Evolutionary conservation across 208 protist species (phyloP), one percentile per base, ranked within the genome.

Genomic region (Wallacemonas rigidus): DNA sequence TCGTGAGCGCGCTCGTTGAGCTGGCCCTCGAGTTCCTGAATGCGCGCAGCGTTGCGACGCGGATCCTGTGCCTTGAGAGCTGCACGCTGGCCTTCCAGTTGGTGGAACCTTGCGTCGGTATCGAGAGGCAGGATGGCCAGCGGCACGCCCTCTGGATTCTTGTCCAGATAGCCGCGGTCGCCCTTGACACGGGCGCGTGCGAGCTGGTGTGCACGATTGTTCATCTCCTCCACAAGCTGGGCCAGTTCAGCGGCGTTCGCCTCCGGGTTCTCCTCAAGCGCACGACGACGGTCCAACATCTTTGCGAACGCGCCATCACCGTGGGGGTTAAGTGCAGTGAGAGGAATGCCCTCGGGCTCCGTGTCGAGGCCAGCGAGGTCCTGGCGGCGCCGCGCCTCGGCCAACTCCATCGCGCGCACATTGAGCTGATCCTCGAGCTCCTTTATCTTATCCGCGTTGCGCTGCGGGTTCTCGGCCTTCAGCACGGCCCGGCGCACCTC

Each of bases 371-470:
- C 76, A 0, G 72, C 62, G 44, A 82, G 45, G 58, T 93, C 88
- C 14, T 81, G 67, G 38, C 50, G 72, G 5, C 70, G 72, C 36
- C 63, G 67, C 35, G 69, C 65, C 69, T 87, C 79, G 7, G 85
- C 85, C 1, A 89, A 71, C 67, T 88, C 83, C 38, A 83, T 44
- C 12, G 80, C 79, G 38, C 85, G 90, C 47, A 84, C 54, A 71
- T 92, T 92, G 1, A 95, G 73, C 65, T 87, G 69, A 35, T 83
- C 76, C 58, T 94, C 84, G 9, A 93, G 61, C 39, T 83, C 84
- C 7, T 79, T 73, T 45, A 93, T 83, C 39, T 76, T 81, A 14
- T 77, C 78, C 2, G 82, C 76, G 48, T 89, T 89, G 8, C 76
- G 61, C 47, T 57, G 72, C 67, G 65, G 71, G 67, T 78, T 79